Evolutionary conservation across 805 yeast species (phyloP), one percentile per base, ranked within the genome.

Genomic region (Hanseniaspora mollemarum): DNA sequence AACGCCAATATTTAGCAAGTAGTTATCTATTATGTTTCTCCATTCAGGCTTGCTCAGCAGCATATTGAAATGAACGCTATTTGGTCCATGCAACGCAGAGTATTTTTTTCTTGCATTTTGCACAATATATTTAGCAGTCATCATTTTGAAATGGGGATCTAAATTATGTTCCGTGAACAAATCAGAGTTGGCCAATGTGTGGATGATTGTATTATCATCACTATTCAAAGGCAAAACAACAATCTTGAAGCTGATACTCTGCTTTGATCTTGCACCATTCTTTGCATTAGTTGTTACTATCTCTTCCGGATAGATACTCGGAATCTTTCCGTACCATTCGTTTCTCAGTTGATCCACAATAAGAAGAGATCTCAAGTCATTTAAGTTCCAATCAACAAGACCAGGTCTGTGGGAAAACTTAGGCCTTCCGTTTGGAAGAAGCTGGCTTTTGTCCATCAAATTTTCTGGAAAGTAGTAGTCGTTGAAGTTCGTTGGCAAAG

Each of bases 11-110:
- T 78, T 79, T 33, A 81, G 62, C 33, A 80, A 57, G 58, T 75
- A 83, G 63, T 81, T 82, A 56, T 83, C 90, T 53, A 83, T 78
- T 25, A 83, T 73, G 58, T 81, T 79, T 56, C 88, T 68, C 86
- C 87, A 81, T 61, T 82, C 84, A 24, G 77, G 75, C 55, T 73
- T 70, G 5, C 74, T 66, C n/a, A 75, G 59, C 18, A 59, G 58
- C 65, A 69, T 59, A 9, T 54, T 59, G 21, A 59, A 56, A 46
- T 59, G 58, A 42, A 56, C 56, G 42, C 67, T 69, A 56, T 76
- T 79, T 54, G 81, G 64, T 9, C 43, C 43, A 15, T 43, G 48
- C 5, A 43, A 28, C 3, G 33, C 19, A 1, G 45, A 39, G 25
- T 50, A 50, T 28, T 50, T 50, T 48, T 66, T 57, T 56, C 81